Evolutionary conservation across 805 yeast species (phyloP), one percentile per base, ranked within the genome.

Genomic region (Candida rishiriensis): DNA sequence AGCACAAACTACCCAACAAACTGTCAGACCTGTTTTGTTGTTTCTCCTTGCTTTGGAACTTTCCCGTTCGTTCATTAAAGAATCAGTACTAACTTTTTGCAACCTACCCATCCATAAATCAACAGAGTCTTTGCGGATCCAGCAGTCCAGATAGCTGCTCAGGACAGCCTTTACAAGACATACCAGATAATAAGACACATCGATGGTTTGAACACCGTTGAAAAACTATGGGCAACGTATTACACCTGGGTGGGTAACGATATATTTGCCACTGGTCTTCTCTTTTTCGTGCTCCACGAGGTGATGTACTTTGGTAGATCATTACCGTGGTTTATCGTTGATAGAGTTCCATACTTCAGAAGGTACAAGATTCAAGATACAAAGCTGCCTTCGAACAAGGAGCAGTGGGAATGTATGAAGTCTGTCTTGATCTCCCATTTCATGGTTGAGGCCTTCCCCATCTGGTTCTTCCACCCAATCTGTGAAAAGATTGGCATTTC

Each of bases 401-500:
- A 91, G 69, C 97, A 91, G 65, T 81, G 95, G 90, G 89, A 87
- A 66, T 91, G 99, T 68, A 72, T 88, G 55, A 85, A 87, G 65
- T 71, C 85, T 28, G 97, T 91, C 29, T 69, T 93, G 44, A 76
- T 81, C 39, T 85, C 95, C 3, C 99, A 91, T 70, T 82, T 89
- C 66, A 67, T 91, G 51, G 95, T 91, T 41, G 99, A 91, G 72
- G 96, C 96, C 5, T 73, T 93, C 49, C 98, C 97, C 44, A 93
- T 91, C 54, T 91, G 97, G 96, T 83, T 89, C 41, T 91, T 91
- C 81, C 97, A 91, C 66, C 96, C 97, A 49, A 69, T 91, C 61
- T 88, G 97, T 70, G 79, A 82, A 58, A 72, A 74, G 56, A 74
- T 91, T 50, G 95, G 95, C 50, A 85, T 93, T 55, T 67, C 81